Evolutionary conservation across 805 yeast species (phyloP), one percentile per base, ranked within the genome.

Genomic region (Citeromyces matritensis): DNA sequence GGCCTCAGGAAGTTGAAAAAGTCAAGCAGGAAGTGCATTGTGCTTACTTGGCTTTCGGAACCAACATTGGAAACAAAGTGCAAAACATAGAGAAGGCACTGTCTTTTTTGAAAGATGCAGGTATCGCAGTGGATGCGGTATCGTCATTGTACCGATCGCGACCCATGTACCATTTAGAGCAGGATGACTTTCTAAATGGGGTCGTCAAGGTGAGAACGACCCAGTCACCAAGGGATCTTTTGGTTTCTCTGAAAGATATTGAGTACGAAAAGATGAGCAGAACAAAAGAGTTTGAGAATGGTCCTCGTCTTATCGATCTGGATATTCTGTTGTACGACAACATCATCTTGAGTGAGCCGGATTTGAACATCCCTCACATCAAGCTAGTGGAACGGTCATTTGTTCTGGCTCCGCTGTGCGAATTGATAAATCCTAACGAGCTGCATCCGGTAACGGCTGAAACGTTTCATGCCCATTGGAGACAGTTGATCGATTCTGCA

Each of bases 151-250:
- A 83, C 50, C 73, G 78, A 36, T 82, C 95, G 13, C 82, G 77
- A 42, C 97, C 99, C 26, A 88, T 91, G 97, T 91, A 85, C 51
- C 72, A 65, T 39, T 51, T 64, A 24, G 81, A 84, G 34, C 99
- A 91, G 53, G 65, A 72, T 2, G 74, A 73, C 42, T 91, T 91
- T 45, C 57, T 74, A 42, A 91, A 91, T 49, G 97, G 96, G 3
- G 94, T 75, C 3, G 46, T 83, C 10, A 69, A 76, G 39, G 58
- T 80, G 10, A 36, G 53, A n/a, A 86, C 95, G 0, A 39, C 39
- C 0, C 58, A 76, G 12, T 40, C 59, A 3, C 97, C 99, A 2
- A 58, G 62, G 23, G 75, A 70, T 1, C 55, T 91, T 10, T 55
- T 91, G 23, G 48, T 49, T 13, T 53, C 62, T 6, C 52, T 86